Evolutionary conservation across 2,329 filamentous ascomycete species (phyloP).

Genomic region (Coleophoma eucalyptorum): DNA sequence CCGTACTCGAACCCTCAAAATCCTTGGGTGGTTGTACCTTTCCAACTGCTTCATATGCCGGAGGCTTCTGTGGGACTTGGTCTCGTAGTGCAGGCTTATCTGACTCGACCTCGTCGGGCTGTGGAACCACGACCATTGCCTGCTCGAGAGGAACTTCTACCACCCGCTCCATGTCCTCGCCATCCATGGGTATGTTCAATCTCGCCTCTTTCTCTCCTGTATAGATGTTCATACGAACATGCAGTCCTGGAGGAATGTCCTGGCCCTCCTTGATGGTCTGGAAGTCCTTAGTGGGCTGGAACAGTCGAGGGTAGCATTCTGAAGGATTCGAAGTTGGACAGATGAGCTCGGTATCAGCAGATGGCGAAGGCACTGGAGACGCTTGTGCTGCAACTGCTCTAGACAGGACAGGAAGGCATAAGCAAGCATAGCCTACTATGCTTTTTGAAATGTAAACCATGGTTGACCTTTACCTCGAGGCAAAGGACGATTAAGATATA

Average conservation of each 20-base stretch:
- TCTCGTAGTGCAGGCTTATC: slow-evolving; percentile 21
- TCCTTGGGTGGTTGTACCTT: slow-evolving; percentile 51
- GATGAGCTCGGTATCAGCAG: slow-evolving; percentile 51
- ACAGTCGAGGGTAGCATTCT: slow-evolving; percentile 64
- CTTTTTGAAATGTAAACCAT: slow-evolving; percentile 15
- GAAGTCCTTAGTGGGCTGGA: slow-evolving; percentile 61
- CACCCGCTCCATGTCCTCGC: slow-evolving; percentile 50
- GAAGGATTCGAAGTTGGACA: slow-evolving; percentile 56
- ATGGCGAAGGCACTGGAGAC: slow-evolving; percentile 11
- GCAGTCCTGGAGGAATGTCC: slow-evolving; percentile 60
- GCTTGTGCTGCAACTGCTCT: slow-evolving; percentile 13
- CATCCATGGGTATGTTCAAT: slow-evolving; percentile 50
- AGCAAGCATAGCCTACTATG: slow-evolving; percentile 12
- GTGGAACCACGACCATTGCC: slow-evolving; percentile 27
- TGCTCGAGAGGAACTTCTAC: slow-evolving; percentile 47
- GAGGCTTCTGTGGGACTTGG: slow-evolving; percentile 44
- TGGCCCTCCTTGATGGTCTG: slow-evolving; percentile 61
- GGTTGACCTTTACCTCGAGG: not conserved
- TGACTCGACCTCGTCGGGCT: slow-evolving; percentile 26
- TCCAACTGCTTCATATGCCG: slow-evolving; percentile 53
- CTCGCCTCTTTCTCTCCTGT: slow-evolving; percentile 64
- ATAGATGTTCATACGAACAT: slow-evolving; percentile 61
- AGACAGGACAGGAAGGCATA: slow-evolving; percentile 17
- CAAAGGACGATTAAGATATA: too few relatives aligned
- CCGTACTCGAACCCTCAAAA: slow-evolving; percentile 25